Percentiles rank a stretch among this genome's conserved stretches.
phyloP scores from a whole-genome alignment of 2,329 filamentous ascomycete species.

The Domatiomyces globalis region DNA sequence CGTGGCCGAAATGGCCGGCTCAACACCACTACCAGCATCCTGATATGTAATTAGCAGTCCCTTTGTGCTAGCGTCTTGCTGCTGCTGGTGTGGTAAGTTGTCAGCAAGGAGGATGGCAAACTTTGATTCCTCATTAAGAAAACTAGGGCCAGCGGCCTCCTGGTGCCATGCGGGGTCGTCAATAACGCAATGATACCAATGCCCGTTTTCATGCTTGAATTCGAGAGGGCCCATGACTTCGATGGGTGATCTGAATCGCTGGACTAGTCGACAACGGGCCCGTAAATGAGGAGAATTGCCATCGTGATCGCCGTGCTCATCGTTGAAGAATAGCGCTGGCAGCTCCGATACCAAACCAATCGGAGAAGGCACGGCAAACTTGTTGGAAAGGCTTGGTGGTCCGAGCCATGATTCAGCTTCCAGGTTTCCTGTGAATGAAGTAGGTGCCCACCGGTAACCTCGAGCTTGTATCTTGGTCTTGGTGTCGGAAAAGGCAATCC shows the following conservation, averaged over 20 bases:
- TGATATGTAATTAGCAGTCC: too few species aligned
- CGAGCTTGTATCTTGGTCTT: not conserved
- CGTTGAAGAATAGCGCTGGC: constrained; percentile 1
- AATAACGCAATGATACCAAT: not conserved
- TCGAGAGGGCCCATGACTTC: not conserved
- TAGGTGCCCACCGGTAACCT: constrained; percentile 2
- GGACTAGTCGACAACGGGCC: not conserved
- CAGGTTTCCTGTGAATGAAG: not conserved
- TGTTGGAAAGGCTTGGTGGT: not conserved
- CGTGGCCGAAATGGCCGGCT: too few species aligned
- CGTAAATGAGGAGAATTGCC: not conserved
- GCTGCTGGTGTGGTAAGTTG: too few species aligned
- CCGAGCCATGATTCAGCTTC: too few species aligned
- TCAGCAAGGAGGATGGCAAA: too few species aligned
- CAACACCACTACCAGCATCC: too few species aligned
- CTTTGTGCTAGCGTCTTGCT: too few species aligned
- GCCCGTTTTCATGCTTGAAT: constrained; percentile 1
- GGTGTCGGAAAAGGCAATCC: not conserved
- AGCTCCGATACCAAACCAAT: not conserved
- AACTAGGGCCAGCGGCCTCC: too few species aligned
- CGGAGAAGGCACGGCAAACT: not conserved
- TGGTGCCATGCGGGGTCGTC: not conserved
- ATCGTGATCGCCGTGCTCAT: not conserved
- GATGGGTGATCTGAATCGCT: not conserved
- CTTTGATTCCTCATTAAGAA: too few species aligned